These are phyloP conservation scores for Parascedosporium putredinis DNA, from an alignment of 2,329 filamentous ascomycete genomes.

Conservation along the genomic window DNA sequence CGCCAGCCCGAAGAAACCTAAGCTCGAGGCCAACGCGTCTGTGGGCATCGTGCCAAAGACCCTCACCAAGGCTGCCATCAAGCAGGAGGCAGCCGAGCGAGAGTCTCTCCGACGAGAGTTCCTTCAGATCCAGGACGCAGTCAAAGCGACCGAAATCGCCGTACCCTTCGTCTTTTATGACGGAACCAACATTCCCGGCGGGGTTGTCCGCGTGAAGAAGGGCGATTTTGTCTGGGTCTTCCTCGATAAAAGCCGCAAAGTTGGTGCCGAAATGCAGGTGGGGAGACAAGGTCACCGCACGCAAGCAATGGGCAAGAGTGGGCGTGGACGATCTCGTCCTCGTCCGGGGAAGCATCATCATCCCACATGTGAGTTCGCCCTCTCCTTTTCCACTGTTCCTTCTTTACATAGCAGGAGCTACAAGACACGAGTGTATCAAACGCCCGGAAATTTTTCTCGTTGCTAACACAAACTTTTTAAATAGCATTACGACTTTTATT, in stretches of 20 bases:
- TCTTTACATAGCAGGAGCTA: too few relatives aligned
- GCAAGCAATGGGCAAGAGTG: slow-evolving; percentile 80
- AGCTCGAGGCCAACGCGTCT: slow-evolving; percentile 51
- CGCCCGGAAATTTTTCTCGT: not conserved
- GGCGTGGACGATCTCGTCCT: slow-evolving; percentile 94
- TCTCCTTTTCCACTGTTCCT: not conserved
- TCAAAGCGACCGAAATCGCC: slow-evolving; percentile 80
- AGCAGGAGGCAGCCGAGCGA: slow-evolving; percentile 67
- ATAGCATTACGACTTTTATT: slow-evolving; percentile 97
- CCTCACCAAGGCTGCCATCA: slow-evolving; percentile 60
- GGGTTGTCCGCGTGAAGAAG: slow-evolving; percentile 78
- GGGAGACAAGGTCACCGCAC: slow-evolving; percentile 53
- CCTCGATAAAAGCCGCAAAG: slow-evolving; percentile 80
- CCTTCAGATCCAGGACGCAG: slow-evolving; percentile 66
- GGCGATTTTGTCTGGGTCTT: slow-evolving; percentile 91
- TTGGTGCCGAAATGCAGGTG: slow-evolving; percentile 73
- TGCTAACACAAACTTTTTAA: slow-evolving; percentile 13
- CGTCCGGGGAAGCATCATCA: slow-evolving; percentile 79
- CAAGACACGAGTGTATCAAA: not conserved
- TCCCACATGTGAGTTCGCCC: slow-evolving; percentile 71
- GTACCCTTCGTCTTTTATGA: slow-evolving; percentile 98
- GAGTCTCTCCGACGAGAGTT: slow-evolving; percentile 78
- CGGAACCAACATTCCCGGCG: slow-evolving; percentile 79
- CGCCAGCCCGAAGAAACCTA: slow-evolving; percentile 24
- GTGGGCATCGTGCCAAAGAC: slow-evolving; percentile 58